Evolutionary conservation across 1,284 basidiomycete species (phyloP), one percentile per base, ranked within the genome.

Genomic region (Inonotus obliquus): DNA sequence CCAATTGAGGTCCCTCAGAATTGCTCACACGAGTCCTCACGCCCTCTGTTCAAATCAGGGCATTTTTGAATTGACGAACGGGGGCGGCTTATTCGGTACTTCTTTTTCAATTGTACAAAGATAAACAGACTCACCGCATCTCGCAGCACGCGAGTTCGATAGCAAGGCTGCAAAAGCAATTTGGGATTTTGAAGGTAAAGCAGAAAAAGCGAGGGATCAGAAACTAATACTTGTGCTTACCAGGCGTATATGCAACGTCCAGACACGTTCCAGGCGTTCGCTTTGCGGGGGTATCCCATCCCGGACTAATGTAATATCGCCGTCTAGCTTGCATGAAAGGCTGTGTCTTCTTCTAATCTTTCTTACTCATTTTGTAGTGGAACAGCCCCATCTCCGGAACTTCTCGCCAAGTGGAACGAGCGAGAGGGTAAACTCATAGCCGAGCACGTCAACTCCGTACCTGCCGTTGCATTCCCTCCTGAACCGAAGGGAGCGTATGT

Each of bases 241-340:
- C 49, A 83, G 84, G 86, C 27, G 76, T 86, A 57, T 88, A 86
- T 71, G 85, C 86, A 0, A 80, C 83, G 11, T 88, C 86, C 5
- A 79, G 89, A 10, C 89, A 91, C 71, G 85, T 92, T 65, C 89
- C 89, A 0, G 87, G 89, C 38, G 89, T 92, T 6, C 81, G 84
- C 37, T 92, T 93, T 68, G 87, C 88, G 0, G 89, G 89, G 0
- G 82, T 91, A 44, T 85, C 86, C 0, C 90, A 92, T 70, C 88
- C 89, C 0, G 88, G 88, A 57, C 77, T 91, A 32, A 85, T 89
- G 65, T 66, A 57, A 7, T 56, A 57, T n/a, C 41, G n/a, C 4
- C 0, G 17, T 44, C 41, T 44, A 17, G 2, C n/a, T 4, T 14
- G 32, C 32, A 32, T 32, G 11, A n/a, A n/a, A n/a, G n/a, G 21